Evolutionary conservation across 305 asterid genomes (phyloP).

Genomic region (Striga hermonthica): DNA sequence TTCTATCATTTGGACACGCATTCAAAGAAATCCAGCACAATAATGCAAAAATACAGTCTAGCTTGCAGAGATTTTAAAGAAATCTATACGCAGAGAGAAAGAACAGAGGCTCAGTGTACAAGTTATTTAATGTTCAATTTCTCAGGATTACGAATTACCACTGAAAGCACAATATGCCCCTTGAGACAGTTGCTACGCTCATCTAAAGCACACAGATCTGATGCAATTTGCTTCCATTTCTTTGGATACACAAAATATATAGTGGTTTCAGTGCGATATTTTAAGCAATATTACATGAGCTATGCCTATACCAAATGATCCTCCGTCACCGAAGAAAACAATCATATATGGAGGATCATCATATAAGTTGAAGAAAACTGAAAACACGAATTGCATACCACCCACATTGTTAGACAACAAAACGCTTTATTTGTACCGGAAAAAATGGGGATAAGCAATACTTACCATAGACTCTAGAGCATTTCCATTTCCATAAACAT

Average conservation of each 20-base stretch:
- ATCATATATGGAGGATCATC: neutral
- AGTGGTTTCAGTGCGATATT: neutral
- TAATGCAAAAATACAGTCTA: constrained; percentile 2
- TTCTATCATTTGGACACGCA: neutral
- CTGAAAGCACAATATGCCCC: neutral
- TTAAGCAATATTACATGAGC: neutral
- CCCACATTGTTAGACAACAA: constrained; percentile 12
- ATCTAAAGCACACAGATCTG: constrained; percentile 9
- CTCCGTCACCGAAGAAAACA: constrained; percentile 5
- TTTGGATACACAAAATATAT: neutral
- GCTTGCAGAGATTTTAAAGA: neutral
- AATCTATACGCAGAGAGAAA: neutral
- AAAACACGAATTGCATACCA: constrained; percentile 2
- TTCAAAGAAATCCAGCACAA: neutral
- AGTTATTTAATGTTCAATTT: neutral
- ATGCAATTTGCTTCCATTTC: constrained; percentile 15
- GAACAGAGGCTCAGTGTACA: neutral
- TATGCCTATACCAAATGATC: constrained; percentile 16
- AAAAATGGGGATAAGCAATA: constrained; percentile 19
- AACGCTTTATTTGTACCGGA: constrained; percentile 4
- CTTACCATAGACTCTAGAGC: constrained; percentile 48
- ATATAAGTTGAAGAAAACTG: neutral
- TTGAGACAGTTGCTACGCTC: constrained; percentile 14
- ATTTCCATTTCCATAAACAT: constrained; percentile 46
- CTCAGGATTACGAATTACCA: constrained; percentile 8